These are phyloP conservation scores for Polygonum maritimum DNA, from an alignment of 148 eudicot genomes.

Conservation along the genomic window DNA sequence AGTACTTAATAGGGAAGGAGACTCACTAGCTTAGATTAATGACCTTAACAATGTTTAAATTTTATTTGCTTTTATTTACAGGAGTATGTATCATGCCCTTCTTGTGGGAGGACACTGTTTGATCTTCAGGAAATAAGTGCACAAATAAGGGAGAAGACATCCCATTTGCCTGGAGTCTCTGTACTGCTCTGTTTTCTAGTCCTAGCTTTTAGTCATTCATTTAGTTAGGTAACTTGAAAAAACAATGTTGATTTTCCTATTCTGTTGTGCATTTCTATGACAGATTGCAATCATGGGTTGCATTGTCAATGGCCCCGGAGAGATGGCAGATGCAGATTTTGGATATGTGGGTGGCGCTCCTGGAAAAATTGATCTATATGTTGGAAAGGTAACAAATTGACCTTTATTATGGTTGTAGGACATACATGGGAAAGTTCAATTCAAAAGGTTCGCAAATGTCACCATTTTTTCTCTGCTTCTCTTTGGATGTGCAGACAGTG, in stretches of 20 bases:
- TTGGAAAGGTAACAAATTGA: conserved; percentile 62
- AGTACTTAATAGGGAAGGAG: not conserved
- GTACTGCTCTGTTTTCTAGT: conserved; percentile 28
- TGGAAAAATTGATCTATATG: conserved; percentile 95
- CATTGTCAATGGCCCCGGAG: conserved; percentile 99
- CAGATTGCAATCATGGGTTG: conserved; percentile 99
- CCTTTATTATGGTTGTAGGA: not conserved
- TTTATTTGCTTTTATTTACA: conserved; percentile 18
- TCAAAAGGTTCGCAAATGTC: not conserved
- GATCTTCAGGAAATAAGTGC: conserved; percentile 98
- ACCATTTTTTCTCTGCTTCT: not conserved
- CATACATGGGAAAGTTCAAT: not conserved
- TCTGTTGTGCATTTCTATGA: not conserved
- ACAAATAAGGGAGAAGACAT: conserved; percentile 84
- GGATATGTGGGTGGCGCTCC: conserved; percentile 99
- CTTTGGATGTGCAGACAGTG: conserved; percentile 48
- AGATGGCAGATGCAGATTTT: conserved; percentile 99
- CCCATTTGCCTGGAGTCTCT: conserved; percentile 98
- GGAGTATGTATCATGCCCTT: conserved; percentile 99
- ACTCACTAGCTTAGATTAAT: not conserved
- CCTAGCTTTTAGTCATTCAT: conserved; percentile 15
- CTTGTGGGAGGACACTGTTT: conserved; percentile 92
- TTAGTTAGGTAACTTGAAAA: not conserved
- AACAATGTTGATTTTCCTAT: not conserved
- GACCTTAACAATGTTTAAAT: not conserved